phyloP scores from a whole-genome alignment of 2,329 filamentous ascomycete genomes.

The Myriosclerotinia duriaeana region DNA sequence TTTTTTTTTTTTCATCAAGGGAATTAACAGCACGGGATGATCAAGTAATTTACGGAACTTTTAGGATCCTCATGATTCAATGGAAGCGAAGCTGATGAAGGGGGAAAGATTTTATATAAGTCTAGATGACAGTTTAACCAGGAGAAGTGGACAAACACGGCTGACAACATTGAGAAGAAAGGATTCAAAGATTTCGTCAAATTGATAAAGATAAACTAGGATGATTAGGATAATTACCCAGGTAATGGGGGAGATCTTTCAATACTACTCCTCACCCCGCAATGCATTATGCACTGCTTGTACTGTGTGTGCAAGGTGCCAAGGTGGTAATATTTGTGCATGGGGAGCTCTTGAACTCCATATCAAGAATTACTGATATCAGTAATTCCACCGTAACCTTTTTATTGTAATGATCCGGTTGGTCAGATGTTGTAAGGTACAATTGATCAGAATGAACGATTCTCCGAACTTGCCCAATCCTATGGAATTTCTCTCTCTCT shows the following conservation, averaged over 20 bases:
- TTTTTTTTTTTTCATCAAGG: neutral
- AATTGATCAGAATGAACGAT: neutral
- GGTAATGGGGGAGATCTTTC: neutral
- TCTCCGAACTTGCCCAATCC: neutral
- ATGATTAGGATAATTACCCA: slow-evolving; percentile 12
- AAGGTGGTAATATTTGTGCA: neutral
- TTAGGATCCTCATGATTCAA: neutral
- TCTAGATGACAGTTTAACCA: neutral
- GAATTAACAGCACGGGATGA: slow-evolving; percentile 6
- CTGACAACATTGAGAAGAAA: neutral
- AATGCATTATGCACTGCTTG: slow-evolving; percentile 16
- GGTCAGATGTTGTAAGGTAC: neutral
- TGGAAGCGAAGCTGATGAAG: slow-evolving; percentile 13
- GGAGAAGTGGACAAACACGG: neutral
- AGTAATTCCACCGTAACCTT: neutral
- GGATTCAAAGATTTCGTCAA: neutral
- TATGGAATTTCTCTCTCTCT: neutral
- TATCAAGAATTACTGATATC: neutral
- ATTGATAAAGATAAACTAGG: slow-evolving; percentile 4
- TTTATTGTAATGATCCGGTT: neutral
- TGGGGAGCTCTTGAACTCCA: slow-evolving; percentile 12
- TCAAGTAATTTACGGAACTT: neutral
- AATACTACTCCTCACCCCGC: slow-evolving; percentile 15
- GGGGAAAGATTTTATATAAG: neutral
- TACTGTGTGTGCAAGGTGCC: neutral